These are phyloP conservation scores for Leccinum subspadiceum DNA, from an alignment of 1,284 basidiomycete genomes.

Conservation along the genomic window DNA sequence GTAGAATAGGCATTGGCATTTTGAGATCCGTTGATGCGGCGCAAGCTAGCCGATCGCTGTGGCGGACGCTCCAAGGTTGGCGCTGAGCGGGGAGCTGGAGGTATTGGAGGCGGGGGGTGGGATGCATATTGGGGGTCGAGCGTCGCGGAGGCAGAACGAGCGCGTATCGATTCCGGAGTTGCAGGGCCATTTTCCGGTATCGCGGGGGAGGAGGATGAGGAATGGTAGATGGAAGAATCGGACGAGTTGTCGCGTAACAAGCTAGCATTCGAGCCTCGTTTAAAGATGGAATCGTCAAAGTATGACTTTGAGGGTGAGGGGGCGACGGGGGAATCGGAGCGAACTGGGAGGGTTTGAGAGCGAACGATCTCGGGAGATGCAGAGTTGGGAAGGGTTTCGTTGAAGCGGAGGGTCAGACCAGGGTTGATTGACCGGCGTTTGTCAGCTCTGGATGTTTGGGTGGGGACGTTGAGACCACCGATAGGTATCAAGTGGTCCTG, in stretches of 20 bases:
- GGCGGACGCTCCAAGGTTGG: slow-evolving; percentile 28
- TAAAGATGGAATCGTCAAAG: slow-evolving; percentile 20
- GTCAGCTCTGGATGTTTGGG: slow-evolving; percentile 32
- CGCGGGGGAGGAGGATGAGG: slow-evolving; percentile 30
- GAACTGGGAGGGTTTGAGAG: slow-evolving; percentile 31
- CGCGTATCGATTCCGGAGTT: slow-evolving; percentile 20
- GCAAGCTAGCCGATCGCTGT: slow-evolving; percentile 27
- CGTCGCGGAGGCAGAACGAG: slow-evolving; percentile 23
- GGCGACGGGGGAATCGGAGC: slow-evolving; percentile 20
- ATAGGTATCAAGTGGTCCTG: slow-evolving; percentile 9
- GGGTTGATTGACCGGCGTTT: slow-evolving; percentile 47
- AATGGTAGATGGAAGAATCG: slow-evolving; percentile 32
- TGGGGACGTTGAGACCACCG: slow-evolving; percentile 25
- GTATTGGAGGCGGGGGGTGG: slow-evolving; percentile 21
- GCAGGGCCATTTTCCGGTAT: slow-evolving; percentile 21
- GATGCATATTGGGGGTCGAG: slow-evolving; percentile 16
- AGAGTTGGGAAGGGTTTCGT: slow-evolving; percentile 31
- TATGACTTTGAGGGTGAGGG: slow-evolving; percentile 17
- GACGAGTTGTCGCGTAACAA: slow-evolving; percentile 30
- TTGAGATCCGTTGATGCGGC: slow-evolving; percentile 7
- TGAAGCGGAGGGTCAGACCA: slow-evolving; percentile 33
- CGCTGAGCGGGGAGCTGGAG: slow-evolving; percentile 18
- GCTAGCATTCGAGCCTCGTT: slow-evolving; percentile 22
- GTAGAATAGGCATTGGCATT: neutral
- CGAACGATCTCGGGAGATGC: slow-evolving; percentile 38